These are phyloP conservation scores for Eruca vesicaria DNA, from an alignment of 441 rosid genomes.

Conservation along the genomic window DNA sequence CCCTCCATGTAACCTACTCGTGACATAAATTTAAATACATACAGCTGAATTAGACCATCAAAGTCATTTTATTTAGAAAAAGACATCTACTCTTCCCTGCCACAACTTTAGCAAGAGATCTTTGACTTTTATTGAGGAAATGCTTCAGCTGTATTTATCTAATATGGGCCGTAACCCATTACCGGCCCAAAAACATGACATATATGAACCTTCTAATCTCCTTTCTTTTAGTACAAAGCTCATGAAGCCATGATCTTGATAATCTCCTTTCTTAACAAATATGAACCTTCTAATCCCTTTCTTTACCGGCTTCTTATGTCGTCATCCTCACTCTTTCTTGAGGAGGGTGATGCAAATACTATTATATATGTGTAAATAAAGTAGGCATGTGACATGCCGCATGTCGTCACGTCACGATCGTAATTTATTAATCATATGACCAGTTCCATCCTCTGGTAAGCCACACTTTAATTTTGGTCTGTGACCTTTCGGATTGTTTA, in stretches of 20 bases:
- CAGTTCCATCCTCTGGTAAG: conserved; percentile 12
- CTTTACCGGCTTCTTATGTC: neutral
- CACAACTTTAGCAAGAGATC: neutral
- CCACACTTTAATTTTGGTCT: conserved; percentile 16
- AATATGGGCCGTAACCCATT: neutral
- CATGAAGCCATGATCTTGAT: neutral
- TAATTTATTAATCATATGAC: conserved; percentile 13
- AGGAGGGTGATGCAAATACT: neutral
- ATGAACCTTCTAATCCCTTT: no score
- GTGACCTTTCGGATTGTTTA: conserved; percentile 23
- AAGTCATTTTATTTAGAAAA: neutral
- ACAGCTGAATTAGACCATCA: neutral
- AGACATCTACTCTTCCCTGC: neutral
- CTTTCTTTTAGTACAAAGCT: neutral
- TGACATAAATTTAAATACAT: neutral
- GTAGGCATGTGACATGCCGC: conserved; percentile 1
- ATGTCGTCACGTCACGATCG: conserved; percentile 28
- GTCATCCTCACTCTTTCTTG: neutral
- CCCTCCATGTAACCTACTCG: no score
- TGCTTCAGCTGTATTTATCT: neutral
- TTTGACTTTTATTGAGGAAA: neutral
- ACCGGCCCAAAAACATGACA: neutral
- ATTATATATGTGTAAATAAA: neutral
- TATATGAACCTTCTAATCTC: neutral
- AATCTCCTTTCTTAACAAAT: no score